A percentile compares a stretch with the other conserved stretches of the same genome.
These are phyloP conservation scores for Sclerotinia glacialis DNA, from an alignment of 2,329 filamentous ascomycete genomes.

Conservation along the genomic window DNA sequence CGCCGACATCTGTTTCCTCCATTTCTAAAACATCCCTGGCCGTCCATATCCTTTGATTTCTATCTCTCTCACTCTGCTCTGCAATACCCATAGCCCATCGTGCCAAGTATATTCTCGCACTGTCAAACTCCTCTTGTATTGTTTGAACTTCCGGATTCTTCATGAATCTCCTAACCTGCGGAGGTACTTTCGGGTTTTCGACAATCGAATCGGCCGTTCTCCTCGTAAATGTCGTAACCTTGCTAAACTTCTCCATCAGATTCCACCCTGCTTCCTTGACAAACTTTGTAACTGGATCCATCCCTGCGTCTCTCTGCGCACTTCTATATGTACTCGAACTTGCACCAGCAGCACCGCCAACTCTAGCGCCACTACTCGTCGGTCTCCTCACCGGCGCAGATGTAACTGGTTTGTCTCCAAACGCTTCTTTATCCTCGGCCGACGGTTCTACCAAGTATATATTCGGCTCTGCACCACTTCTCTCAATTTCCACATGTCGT, in stretches of 20 bases:
- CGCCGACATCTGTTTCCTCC: conserved; percentile 90
- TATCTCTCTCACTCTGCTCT: conserved; percentile 89
- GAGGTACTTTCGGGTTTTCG: conserved; percentile 87
- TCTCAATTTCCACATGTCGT: conserved; percentile 77
- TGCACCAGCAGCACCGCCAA: conserved; percentile 42
- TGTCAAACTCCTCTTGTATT: conserved; percentile 95
- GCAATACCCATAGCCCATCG: conserved; percentile 99
- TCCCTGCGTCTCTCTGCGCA: conserved; percentile 59
- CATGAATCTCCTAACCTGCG: conserved; percentile 79
- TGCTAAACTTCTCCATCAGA: conserved; percentile 92
- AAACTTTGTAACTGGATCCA: conserved; percentile 92
- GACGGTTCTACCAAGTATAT: conserved; percentile 88
- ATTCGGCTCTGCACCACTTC: conserved; percentile 81
- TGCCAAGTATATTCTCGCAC: conserved; percentile 87
- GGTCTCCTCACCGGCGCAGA: conserved; percentile 44
- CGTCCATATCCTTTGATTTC: conserved; percentile 85
- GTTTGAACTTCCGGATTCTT: conserved; percentile 93
- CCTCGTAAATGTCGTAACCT: conserved; percentile 93
- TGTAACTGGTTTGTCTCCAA: conserved; percentile 50
- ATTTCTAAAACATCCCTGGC: conserved; percentile 88
- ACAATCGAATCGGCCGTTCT: conserved; percentile 88
- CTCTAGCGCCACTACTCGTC: conserved; percentile 36
- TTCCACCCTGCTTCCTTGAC: conserved; percentile 96
- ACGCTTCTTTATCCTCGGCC: conserved; percentile 78
- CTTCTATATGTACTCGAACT: conserved; percentile 35